Evolutionary conservation across 441 rosid genomes (phyloP), one percentile per base, ranked within the genome.

Genomic region (Biscutella laevigata): DNA sequence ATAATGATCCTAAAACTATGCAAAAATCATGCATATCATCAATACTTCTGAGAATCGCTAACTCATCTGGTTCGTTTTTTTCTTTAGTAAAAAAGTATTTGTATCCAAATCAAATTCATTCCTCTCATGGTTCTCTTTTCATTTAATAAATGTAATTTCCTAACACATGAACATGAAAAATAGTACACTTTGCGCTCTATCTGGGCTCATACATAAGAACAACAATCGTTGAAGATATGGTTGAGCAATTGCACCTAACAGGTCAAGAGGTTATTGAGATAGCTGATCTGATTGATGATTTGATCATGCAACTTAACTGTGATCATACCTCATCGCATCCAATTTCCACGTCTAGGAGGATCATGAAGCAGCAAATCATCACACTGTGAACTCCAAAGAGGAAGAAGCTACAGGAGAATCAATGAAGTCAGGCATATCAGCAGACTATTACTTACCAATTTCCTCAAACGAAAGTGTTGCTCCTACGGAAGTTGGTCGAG

Each of bases 161-260:
- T 56, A n/a, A 19, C 29, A 48, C 71, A 79, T 84, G 79, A 47
- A 74, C 56, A 42, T 75, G 62, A 33, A 69, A 77, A 38, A 82
- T 79, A 35, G 81, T 82, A 60, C 75, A 79, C 71, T 79, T 82
- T 59, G 52, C 77, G 12, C 79, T 79, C 77, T 82, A 73, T 61
- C 75, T 79, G 49, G 74, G 77, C 39, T 69, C 76, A 42, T 85
- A 82, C 57, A 79, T 85, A 29, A 83, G 83, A 40, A 70, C 61
- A 15, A 77, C 78, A 9, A 83, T 82, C 5, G 81, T 79, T 4
- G 72, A 70, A 9, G 88, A 82, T 62, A 82, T 82, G 83, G 84
- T 75, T 38, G 88, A 79, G 53, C 73, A 82, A 20, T 54, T 82
- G 50, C 74, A 77, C 46, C 75, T 82, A 43, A 66, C 75, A 20